phyloP scores from a whole-genome alignment of 352 stramenopile genomes.

The Globisporangium irregulare region DNA sequence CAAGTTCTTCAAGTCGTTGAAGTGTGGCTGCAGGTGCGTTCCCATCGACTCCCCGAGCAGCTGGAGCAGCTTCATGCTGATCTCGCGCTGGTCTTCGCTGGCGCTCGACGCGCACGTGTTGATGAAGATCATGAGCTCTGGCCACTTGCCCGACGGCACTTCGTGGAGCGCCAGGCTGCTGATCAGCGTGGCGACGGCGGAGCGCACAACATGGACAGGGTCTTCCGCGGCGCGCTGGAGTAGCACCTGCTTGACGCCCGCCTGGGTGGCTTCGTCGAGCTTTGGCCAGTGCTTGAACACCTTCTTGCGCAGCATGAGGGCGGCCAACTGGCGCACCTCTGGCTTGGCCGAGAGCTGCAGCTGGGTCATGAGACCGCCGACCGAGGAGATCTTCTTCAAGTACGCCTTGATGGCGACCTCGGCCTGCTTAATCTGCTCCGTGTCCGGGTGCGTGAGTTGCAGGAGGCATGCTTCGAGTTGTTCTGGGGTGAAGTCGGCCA shows the following conservation, averaged over 20 bases:
- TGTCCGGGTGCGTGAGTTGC: slow-evolving; percentile 93
- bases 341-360: slow-evolving; percentile 74
- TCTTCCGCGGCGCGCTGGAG: slow-evolving; percentile 84
- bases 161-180: slow-evolving; percentile 80
- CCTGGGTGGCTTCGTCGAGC: slow-evolving; percentile 79
- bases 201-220: slow-evolving; percentile 85
- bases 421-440: slow-evolving; percentile 93
- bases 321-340: slow-evolving; percentile 90
- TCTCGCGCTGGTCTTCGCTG: slow-evolving; percentile 85
- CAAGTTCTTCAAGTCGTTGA: slow-evolving; percentile 76
- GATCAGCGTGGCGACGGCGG: slow-evolving; percentile 80
- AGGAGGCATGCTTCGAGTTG: slow-evolving; percentile 84
- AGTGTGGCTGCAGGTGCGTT: slow-evolving; percentile 78
- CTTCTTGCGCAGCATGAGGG: slow-evolving; percentile 93
- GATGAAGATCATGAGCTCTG: slow-evolving; percentile 94
- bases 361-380: slow-evolving; percentile 89
- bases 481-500: slow-evolving; percentile 80
- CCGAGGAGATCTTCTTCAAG: slow-evolving; percentile 86
- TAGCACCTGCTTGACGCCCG: slow-evolving; percentile 86
- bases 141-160: slow-evolving; percentile 78
- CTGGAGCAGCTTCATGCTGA: slow-evolving; percentile 92
- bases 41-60: slow-evolving; percentile 93
- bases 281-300: slow-evolving; percentile 92
- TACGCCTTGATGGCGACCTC: slow-evolving; percentile 92
- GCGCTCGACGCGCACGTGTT: slow-evolving; percentile 81